Evolutionary conservation across 169 alveolate genomes (phyloP).

Genomic region (Plasmodium falciparum): DNA sequence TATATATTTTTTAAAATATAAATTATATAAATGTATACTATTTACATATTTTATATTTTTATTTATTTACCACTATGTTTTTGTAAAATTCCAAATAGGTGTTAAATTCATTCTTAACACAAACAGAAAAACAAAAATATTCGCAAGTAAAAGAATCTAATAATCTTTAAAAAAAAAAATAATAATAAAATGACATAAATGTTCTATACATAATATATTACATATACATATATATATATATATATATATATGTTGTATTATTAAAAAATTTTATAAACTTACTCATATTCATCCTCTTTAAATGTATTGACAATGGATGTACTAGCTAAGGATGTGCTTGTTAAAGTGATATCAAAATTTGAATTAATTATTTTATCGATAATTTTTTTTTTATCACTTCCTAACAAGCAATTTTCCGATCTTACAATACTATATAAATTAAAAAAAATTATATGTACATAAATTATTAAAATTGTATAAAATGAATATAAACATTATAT

Average conservation of each 20-base stretch:
- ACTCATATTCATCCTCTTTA: constrained; percentile 29
- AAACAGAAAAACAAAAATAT: constrained; percentile 13
- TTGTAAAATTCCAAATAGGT: constrained; percentile 32
- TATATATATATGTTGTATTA: background rate
- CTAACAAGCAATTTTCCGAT: constrained; percentile 30
- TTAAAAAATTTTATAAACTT: background rate
- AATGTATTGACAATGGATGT: constrained; percentile 27
- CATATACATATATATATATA: too few species aligned
- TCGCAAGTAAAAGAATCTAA: constrained; percentile 14
- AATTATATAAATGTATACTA: background rate
- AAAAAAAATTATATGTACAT: background rate
- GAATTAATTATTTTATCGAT: constrained; percentile 37
- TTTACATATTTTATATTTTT: background rate
- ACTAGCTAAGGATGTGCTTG: constrained; percentile 30
- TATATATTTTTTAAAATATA: background rate
- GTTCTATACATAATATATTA: background rate
- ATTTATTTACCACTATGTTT: constrained; percentile 21
- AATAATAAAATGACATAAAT: background rate
- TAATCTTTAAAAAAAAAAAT: constrained; percentile 15
- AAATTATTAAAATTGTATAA: background rate
- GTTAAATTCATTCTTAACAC: constrained; percentile 15
- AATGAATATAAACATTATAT: too few species aligned
- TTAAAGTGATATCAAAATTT: constrained; percentile 35
- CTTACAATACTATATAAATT: constrained; percentile 29
- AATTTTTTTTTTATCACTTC: constrained; percentile 34